A percentile compares a stretch with the other conserved stretches of the same genome.
phyloP scores from a whole-genome alignment of 768 basidiomycete species.

The Pleurotus pulmonarius region DNA sequence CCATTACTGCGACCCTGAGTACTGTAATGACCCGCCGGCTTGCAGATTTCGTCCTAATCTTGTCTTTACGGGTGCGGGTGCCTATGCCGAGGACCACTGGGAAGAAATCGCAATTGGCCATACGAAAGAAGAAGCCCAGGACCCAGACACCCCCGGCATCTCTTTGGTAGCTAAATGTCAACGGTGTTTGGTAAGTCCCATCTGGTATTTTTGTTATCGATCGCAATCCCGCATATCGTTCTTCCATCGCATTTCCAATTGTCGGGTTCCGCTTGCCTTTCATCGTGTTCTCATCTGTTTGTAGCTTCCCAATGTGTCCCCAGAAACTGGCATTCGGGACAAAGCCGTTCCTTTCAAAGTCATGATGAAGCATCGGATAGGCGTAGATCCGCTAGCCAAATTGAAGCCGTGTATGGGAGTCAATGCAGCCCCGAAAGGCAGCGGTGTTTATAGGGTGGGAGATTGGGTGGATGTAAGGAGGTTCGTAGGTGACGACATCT shows the following conservation, averaged over 20 bases:
- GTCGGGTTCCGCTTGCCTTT: not conserved
- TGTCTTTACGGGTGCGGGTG: conserved; percentile 58
- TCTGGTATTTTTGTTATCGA: conserved; percentile 4
- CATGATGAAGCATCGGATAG: conserved; percentile 67
- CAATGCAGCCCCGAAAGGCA: conserved; percentile 51
- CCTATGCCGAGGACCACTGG: conserved; percentile 73
- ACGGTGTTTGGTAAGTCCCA: conserved; percentile 61
- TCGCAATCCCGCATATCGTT: not conserved
- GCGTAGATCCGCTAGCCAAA: conserved; percentile 45
- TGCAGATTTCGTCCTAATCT: conserved; percentile 76
- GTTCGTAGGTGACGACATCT: conserved; percentile 8
- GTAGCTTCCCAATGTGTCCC: conserved; percentile 72
- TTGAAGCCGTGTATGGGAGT: conserved; percentile 64
- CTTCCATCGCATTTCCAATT: not conserved
- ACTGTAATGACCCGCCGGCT: not conserved
- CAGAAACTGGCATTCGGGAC: conserved; percentile 61
- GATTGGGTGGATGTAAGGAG: conserved; percentile 52
- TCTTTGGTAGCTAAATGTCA: conserved; percentile 65
- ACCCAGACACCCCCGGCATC: conserved; percentile 32
- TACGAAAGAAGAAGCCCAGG: conserved; percentile 18
- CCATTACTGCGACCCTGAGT: conserved; percentile 9
- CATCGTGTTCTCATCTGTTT: conserved; percentile 5
- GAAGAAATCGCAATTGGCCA: conserved; percentile 52
- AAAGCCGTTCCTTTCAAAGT: conserved; percentile 74
- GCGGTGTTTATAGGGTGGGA: conserved; percentile 57